Conservation (phyloP, 257 asterid species). For the Salvia hispanica region DNA sequence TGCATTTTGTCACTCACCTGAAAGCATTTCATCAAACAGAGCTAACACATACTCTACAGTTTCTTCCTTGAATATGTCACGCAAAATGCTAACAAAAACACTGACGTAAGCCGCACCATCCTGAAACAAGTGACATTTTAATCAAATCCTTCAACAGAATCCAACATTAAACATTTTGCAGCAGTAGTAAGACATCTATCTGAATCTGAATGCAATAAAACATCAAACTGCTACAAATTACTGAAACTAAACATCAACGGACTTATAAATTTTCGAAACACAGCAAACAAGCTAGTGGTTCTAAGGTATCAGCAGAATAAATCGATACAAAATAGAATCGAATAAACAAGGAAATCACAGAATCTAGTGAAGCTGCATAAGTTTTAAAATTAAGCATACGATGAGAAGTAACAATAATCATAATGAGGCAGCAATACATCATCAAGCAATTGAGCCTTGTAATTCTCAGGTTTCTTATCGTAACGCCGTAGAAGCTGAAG, state of each 20-base stretch:
- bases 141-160: constrained; percentile 19
- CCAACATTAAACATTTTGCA: constrained; percentile 8
- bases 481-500: constrained; percentile 89
- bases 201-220: constrained; percentile 12
- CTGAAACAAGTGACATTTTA: constrained; percentile 45
- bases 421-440: constrained; percentile 44
- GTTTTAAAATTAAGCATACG: neutral
- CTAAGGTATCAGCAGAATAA: constrained; percentile 1
- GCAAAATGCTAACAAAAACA: constrained; percentile 77
- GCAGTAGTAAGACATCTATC: constrained; percentile 2
- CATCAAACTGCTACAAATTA: constrained; percentile 26
- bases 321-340: neutral
- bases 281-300: neutral
- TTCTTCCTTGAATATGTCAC: constrained; percentile 83
- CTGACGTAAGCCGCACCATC: constrained; percentile 83
- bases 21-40: constrained; percentile 80
- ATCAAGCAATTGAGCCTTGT: constrained; percentile 82
- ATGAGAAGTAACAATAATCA: neutral
- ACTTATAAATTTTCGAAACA: neutral
- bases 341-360: neutral
- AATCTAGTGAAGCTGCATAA: neutral
- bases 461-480: constrained; percentile 75
- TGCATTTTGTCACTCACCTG: constrained; percentile 49
- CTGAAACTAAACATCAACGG: constrained; percentile 8
- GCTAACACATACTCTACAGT: constrained; percentile 88